phyloP scores from a whole-genome alignment of 441 rosid species.

The Corymbia citriodora region DNA sequence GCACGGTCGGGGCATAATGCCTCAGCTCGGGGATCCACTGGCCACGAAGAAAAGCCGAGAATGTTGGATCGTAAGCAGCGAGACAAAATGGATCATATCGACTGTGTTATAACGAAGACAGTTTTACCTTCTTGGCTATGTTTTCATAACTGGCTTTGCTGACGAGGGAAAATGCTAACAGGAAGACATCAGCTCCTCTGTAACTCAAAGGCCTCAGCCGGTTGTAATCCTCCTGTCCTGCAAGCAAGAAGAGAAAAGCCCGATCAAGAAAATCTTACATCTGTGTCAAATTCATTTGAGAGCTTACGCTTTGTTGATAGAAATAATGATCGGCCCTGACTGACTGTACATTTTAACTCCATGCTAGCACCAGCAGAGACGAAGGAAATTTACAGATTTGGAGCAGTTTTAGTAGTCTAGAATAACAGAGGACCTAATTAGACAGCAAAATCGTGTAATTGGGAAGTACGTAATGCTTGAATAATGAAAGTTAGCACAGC shows the following conservation, averaged over 20 bases:
- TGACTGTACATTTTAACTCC: background rate
- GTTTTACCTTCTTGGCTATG: conserved; percentile 4
- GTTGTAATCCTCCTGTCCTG: conserved; percentile 17
- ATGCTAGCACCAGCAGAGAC: background rate
- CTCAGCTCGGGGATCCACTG: conserved; percentile 94
- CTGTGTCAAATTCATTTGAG: background rate
- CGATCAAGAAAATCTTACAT: background rate
- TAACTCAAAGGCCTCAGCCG: conserved; percentile 15
- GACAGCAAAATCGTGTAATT: background rate
- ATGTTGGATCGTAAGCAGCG: background rate
- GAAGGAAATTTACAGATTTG: background rate
- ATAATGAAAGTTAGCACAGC: background rate
- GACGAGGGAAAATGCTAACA: conserved; percentile 9
- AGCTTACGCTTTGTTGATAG: background rate
- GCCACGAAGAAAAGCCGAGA: background rate
- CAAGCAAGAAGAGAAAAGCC: background rate
- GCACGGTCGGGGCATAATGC: conserved; percentile 82
- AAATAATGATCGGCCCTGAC: background rate
- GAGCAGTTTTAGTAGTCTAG: background rate
- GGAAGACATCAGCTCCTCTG: conserved; percentile 17
- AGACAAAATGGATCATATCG: background rate
- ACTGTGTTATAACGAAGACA: background rate
- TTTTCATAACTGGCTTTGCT: conserved; percentile 16
- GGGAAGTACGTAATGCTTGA: background rate
- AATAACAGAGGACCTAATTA: background rate